Evolutionary conservation across 768 basidiomycete genomes (phyloP), one percentile per base, ranked within the genome.

Genomic region (Butyriboletus loyo): DNA sequence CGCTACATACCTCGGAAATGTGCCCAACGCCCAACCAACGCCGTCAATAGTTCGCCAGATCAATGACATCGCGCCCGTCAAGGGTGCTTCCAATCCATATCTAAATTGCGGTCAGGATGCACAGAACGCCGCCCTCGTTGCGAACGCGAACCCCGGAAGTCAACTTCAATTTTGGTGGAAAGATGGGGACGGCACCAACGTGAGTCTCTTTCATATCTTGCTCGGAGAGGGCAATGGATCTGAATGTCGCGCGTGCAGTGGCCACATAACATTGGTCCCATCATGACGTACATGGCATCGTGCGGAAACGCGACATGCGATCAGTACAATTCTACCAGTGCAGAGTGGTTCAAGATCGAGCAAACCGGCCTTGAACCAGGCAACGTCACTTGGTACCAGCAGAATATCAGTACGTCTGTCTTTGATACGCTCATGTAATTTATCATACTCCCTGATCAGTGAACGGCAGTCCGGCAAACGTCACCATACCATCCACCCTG

Each of bases 321-420:
- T 61, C 68, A 83, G 60, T 87, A 84, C 68, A 73, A 87, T 59
- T 60, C 80, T 7, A 73, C 77, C 15, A 59, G 73, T 21, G 84
- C 85, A 9, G 74, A 81, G 61, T 90, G 85, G 85, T 87, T 89
- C 79, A 89, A 89, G 75, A 82, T 86, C 50, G 68, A 78, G 28
- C 75, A 85, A 61, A 71, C 73, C 3, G 83, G 80, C 2, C 67
- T 73, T 13, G 68, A 78, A 38, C 51, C 65, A 9, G 65, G 65
- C 3, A 66, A 70, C 25, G 55, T 9, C 4, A 61, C 70, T 4
- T 86, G 85, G 86, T 72, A 69, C 3, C 85, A 86, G 61, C 69
- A 69, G 5, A 74, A 76, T 46, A 69, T 85, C 58, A 77, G 82
- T 84, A 58, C 41, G 81, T 75, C 27, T 22, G 3, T n/a, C 2